Conservation (phyloP, 73 alveolate species). For the Tetrahymena thermophila region DNA sequence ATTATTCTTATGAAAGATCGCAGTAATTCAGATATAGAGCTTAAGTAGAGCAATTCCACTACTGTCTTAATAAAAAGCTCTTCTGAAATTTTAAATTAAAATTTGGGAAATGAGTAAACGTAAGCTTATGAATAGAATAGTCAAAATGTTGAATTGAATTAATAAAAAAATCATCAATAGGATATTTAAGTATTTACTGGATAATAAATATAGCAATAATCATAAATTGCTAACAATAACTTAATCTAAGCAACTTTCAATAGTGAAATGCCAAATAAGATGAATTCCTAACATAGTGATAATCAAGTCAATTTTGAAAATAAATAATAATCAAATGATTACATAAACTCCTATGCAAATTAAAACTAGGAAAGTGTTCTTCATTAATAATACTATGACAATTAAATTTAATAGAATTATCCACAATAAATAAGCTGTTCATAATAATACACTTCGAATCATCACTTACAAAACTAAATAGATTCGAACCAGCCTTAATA, state of each 20-base stretch:
- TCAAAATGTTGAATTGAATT: neutral
- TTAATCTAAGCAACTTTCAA: too few species aligned
- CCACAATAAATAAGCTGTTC: neutral
- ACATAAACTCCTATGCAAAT: neutral
- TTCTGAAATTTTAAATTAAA: neutral
- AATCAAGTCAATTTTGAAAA: too few species aligned
- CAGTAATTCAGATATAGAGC: neutral
- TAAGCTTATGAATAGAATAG: neutral
- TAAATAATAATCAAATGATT: neutral
- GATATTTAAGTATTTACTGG: neutral
- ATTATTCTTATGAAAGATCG: neutral
- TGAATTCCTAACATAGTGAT: neutral
- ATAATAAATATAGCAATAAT: too few species aligned
- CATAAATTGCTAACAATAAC: neutral
- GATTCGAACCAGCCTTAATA: neutral
- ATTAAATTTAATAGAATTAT: too few species aligned
- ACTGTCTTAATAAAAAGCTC: neutral
- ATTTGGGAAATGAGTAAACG: neutral
- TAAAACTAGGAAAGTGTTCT: neutral
- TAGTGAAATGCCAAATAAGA: neutral
- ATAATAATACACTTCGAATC: neutral
- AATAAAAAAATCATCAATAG: neutral
- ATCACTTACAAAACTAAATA: neutral
- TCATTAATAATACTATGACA: neutral
- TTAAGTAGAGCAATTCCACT: neutral